Base-by-base conservation (phyloP, 192 early-diverging fungal species). In the Geranomyces variabilis region DNA sequence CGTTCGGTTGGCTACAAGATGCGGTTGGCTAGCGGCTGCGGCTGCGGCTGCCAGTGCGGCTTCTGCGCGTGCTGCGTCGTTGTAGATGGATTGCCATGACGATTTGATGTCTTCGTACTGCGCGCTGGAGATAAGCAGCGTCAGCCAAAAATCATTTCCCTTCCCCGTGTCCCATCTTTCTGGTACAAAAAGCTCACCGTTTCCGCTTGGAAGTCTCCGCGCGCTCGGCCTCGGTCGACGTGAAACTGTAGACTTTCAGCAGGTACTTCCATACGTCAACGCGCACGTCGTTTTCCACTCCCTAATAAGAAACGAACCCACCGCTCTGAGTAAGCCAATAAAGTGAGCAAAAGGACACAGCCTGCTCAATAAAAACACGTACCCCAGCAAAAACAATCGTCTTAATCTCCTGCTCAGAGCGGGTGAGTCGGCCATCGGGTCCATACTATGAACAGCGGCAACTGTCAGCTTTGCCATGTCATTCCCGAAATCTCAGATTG, bases 261-360 rank as follows among this genome's bases (percentile, higher is more conserved):
- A 99, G 81, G 71, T 92, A 99, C 66, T 93, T 91, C 95, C 95
- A 98, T 10, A 93, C 93, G 29, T 92, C 83, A 8, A 89, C 85
- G 22, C 94, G 85, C 48, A 94, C 86, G 46, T 90, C 88, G 57
- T 87, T 84, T 33, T 93, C 91, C 1, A 98, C 81, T 6, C 96
- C 93, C 77, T 82, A 21, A 13, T 5, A 13, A 56, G 31, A 19
- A 44, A 21, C 22, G 19, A 66, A 5, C 0, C 2, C 22, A 30
- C 26, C 15, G 17, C n/a, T 22, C 24, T 49, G 15, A 17, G 24
- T 71, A 19, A 64, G 21, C 22, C 46, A 47, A 47, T 19, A n/a
- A n/a, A n/a, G n/a, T n/a, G n/a, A 55, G 51, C 3, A 55, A 55
- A 55, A 28, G 21, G 15, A 55, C 21, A 55, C 15, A 21, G 44